Evolutionary conservation across 2,329 filamentous ascomycete species (phyloP).

Genomic region (Beauveria bassiana): DNA sequence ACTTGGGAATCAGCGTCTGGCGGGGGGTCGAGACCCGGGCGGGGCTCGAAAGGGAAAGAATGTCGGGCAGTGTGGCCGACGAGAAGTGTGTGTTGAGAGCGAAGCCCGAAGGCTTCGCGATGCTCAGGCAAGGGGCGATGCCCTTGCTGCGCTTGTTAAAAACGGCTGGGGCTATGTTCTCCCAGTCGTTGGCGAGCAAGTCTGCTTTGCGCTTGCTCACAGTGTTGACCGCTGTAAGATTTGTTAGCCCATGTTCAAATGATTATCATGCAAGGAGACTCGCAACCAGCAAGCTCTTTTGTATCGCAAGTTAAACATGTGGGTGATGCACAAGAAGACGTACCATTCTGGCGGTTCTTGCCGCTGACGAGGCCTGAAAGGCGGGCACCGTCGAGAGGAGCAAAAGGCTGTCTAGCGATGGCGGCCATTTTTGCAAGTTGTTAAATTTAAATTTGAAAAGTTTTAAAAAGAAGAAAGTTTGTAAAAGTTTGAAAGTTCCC

Average conservation of each 20-base stretch:
- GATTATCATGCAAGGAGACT: background rate
- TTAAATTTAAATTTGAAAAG: background rate
- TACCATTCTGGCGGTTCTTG: slow-evolving; percentile 73
- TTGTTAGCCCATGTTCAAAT: background rate
- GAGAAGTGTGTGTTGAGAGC: slow-evolving; percentile 31
- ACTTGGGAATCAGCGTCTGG: slow-evolving; percentile 44
- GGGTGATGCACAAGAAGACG: slow-evolving; percentile 21
- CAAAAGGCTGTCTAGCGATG: slow-evolving; percentile 63
- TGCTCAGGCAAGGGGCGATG: slow-evolving; percentile 34
- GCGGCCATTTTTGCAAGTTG: slow-evolving; percentile 39
- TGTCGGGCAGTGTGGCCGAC: slow-evolving; percentile 15
- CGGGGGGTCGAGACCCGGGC: slow-evolving; percentile 29
- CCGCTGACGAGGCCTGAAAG: slow-evolving; percentile 64
- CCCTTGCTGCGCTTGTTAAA: slow-evolving; percentile 55
- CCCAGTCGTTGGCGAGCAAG: slow-evolving; percentile 41
- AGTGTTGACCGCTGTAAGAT: slow-evolving; percentile 31
- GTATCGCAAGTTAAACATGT: background rate
- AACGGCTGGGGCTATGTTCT: slow-evolving; percentile 53
- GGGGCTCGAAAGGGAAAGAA: slow-evolving; percentile 25
- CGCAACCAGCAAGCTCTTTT: background rate
- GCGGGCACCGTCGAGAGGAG: slow-evolving; percentile 60
- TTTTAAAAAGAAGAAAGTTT: background rate
- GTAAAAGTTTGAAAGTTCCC: background rate
- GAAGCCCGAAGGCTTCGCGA: slow-evolving; percentile 41
- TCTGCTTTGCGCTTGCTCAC: slow-evolving; percentile 51